A percentile compares a stretch with the other conserved stretches of the same genome.
Conservation (phyloP, 768 basidiomycete genomes). For the Podaxis mareebaensis region DNA sequence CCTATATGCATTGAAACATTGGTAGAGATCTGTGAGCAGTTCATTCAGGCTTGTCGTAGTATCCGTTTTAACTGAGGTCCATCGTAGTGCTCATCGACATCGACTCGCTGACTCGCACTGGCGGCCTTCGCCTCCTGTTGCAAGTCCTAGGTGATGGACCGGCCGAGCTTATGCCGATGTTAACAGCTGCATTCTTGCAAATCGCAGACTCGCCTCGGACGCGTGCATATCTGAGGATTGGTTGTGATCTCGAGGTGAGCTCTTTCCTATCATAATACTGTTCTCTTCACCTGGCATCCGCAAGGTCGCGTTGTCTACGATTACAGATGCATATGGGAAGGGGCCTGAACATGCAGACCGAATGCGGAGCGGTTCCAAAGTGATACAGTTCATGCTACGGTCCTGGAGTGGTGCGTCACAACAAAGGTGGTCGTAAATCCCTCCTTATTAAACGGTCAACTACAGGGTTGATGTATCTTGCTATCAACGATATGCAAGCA, state of each 20-base stretch:
- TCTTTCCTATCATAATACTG: background rate
- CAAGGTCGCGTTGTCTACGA: slow-evolving; percentile 82
- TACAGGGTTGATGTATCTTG: slow-evolving; percentile 87
- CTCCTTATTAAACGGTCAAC: background rate
- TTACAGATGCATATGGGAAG: slow-evolving; percentile 93
- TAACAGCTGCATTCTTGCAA: slow-evolving; percentile 79
- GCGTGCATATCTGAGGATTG: slow-evolving; percentile 73
- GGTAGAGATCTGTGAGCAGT: slow-evolving; percentile 78
- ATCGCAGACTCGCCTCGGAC: slow-evolving; percentile 86
- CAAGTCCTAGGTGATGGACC: slow-evolving; percentile 92
- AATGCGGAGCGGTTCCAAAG: slow-evolving; percentile 74
- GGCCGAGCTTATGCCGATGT: slow-evolving; percentile 71
- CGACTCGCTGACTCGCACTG: slow-evolving; percentile 75
- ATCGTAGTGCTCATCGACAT: slow-evolving; percentile 82
- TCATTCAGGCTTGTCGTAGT: background rate
- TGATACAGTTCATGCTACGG: slow-evolving; percentile 81
- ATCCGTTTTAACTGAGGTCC: background rate
- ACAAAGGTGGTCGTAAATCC: no score
- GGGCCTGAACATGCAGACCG: slow-evolving; percentile 75
- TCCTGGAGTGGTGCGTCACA: slow-evolving; percentile 86
- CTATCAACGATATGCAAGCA: slow-evolving; percentile 85
- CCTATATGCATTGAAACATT: slow-evolving; percentile 83
- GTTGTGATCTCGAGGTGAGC: slow-evolving; percentile 85
- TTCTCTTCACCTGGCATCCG: background rate
- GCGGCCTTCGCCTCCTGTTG: slow-evolving; percentile 83